Conservation (phyloP, 2,329 filamentous ascomycete species). For the Thielaviopsis musarum region DNA sequence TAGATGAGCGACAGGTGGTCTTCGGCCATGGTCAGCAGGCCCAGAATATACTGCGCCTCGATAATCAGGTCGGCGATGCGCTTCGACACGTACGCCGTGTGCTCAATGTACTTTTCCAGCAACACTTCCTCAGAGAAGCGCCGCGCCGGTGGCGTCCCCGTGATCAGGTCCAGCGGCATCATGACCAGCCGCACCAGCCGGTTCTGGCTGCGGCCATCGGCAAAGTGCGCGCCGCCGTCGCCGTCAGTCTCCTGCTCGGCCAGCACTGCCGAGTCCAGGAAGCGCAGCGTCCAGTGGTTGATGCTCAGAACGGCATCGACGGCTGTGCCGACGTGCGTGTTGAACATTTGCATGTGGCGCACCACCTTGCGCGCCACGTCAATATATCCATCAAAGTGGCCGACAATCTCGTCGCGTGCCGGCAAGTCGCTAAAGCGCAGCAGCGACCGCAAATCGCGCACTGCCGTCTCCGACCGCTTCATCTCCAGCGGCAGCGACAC, state of each 20-base stretch:
- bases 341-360: slow-evolving; percentile 55
- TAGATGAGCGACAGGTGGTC: slow-evolving; percentile 53
- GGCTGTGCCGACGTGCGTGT: slow-evolving; percentile 55
- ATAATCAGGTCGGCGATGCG: slow-evolving; percentile 51
- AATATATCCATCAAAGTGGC: slow-evolving; percentile 63
- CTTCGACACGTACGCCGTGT: slow-evolving; percentile 52
- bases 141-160: slow-evolving; percentile 1
- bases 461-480: slow-evolving; percentile 57
- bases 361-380: slow-evolving; percentile 48
- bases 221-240: slow-evolving; percentile 25
- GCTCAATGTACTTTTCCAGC: slow-evolving; percentile 57
- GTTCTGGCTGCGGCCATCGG: background rate
- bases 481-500: slow-evolving; percentile 59
- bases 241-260: slow-evolving; percentile 17
- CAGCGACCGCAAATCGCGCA: slow-evolving; percentile 56
- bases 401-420: slow-evolving; percentile 50
- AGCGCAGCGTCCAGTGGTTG: slow-evolving; percentile 57
- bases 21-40: slow-evolving; percentile 50
- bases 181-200: slow-evolving; percentile 6
- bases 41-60: slow-evolving; percentile 51
- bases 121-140: slow-evolving; percentile 39
- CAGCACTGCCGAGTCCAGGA: slow-evolving; percentile 40
- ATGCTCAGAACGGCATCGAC: slow-evolving; percentile 60
- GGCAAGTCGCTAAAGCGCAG: slow-evolving; percentile 54
- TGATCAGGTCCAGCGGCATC: slow-evolving; percentile 7